phyloP scores from a whole-genome alignment of 2,329 filamentous ascomycete species.

The Geosmithia morbida region DNA sequence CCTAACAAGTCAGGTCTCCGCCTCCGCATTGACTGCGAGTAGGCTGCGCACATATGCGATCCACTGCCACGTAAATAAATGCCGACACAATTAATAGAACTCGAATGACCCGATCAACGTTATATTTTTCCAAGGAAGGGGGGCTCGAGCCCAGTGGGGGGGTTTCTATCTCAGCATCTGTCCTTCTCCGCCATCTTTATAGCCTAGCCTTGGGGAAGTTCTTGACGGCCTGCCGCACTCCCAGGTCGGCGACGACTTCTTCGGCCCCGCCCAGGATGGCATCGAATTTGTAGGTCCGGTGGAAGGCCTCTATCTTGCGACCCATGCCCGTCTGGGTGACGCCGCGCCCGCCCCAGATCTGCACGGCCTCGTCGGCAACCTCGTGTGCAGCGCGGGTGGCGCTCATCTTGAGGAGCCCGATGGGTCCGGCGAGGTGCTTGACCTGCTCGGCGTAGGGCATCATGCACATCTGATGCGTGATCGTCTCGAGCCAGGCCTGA shows the following conservation, averaged over 20 bases:
- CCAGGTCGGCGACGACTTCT: constrained; percentile 68
- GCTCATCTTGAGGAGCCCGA: constrained; percentile 70
- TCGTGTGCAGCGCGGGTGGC: constrained; percentile 66
- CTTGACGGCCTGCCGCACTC: constrained; percentile 72
- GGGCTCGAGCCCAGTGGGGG: no score
- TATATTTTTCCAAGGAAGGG: no score
- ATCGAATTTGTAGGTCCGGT: constrained; percentile 73
- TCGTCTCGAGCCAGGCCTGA: constrained; percentile 72
- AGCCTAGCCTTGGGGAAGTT: constrained; percentile 75
- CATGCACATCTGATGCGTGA: constrained; percentile 79
- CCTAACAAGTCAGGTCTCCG: no score
- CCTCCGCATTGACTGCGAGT: no score
- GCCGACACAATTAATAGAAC: no score
- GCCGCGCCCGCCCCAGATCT: constrained; percentile 74
- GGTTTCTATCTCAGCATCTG: no score
- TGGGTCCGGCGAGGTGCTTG: constrained; percentile 62
- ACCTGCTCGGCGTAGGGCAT: constrained; percentile 70
- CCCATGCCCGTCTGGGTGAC: constrained; percentile 77
- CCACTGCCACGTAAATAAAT: no score
- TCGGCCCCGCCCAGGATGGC: constrained; percentile 68
- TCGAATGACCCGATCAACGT: no score
- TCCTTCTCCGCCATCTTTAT: constrained; percentile 24
- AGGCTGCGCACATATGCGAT: no score
- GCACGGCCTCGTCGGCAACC: constrained; percentile 69
- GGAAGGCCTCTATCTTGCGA: constrained; percentile 68